phyloP scores from a whole-genome alignment of 2,329 filamentous ascomycete genomes.

The Fusarium buxicola region DNA sequence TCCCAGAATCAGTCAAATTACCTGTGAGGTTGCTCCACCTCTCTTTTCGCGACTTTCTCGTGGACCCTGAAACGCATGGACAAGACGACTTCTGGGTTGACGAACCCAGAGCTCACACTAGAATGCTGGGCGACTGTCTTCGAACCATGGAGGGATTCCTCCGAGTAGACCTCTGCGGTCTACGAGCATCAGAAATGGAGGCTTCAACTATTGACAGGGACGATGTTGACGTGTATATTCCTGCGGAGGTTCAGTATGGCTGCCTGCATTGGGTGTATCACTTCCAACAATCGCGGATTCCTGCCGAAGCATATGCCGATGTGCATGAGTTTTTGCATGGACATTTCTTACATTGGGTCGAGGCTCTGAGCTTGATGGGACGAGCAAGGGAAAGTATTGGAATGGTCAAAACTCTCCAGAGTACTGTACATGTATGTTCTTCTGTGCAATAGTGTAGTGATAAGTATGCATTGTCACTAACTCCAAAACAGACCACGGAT shows the following conservation, averaged over 20 bases:
- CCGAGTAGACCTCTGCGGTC: slow-evolving; percentile 51
- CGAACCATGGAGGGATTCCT: slow-evolving; percentile 48
- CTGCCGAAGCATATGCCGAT: slow-evolving; percentile 37
- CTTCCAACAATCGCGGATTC: slow-evolving; percentile 23
- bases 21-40: slow-evolving; percentile 46
- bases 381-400: slow-evolving; percentile 19
- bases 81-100: slow-evolving; percentile 52
- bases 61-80: slow-evolving; percentile 32
- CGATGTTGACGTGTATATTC: neutral
- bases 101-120: slow-evolving; percentile 41
- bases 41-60: slow-evolving; percentile 55
- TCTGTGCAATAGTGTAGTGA: neutral
- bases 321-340: slow-evolving; percentile 51
- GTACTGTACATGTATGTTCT: neutral
- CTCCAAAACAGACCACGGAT: too few relatives aligned
- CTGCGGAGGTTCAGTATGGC: slow-evolving; percentile 11
- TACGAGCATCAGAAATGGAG: slow-evolving; percentile 16
- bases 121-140: slow-evolving; percentile 51
- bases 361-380: slow-evolving; percentile 52
- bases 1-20: neutral
- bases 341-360: slow-evolving; percentile 57
- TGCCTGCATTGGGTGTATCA: slow-evolving; percentile 51
- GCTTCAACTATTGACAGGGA: neutral
- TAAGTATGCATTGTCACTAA: too few relatives aligned
- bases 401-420: slow-evolving; percentile 3